phyloP scores from a whole-genome alignment of 2,329 filamentous ascomycete genomes.

The Dothistroma septosporum region DNA sequence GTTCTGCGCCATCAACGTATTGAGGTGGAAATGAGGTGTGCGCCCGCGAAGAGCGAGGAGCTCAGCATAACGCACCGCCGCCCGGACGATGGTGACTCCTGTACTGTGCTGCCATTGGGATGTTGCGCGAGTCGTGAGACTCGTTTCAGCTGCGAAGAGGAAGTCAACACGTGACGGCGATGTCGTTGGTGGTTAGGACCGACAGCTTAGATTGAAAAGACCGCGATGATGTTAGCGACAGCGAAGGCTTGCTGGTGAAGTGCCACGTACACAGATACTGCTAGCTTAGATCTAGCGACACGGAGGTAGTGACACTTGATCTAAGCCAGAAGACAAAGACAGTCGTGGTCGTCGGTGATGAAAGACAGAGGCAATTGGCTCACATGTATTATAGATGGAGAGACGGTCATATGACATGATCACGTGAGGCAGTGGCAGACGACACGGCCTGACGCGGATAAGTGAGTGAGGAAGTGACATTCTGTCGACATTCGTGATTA shows the following conservation, averaged over 20 bases:
- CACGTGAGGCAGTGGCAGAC: neutral
- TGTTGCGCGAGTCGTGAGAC: neutral
- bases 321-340: constrained; percentile 2
- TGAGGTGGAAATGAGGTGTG: neutral
- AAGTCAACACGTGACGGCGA: neutral
- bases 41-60: neutral
- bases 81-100: constrained; percentile 4
- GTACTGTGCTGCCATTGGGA: neutral
- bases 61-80: constrained; percentile 8
- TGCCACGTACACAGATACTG: neutral
- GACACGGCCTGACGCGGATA: neutral
- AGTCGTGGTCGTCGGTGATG: neutral
- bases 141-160: neutral
- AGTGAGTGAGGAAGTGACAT: neutral
- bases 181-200: neutral
- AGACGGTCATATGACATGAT: neutral
- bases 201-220: neutral
- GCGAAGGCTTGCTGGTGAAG: neutral
- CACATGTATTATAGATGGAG: neutral
- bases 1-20: neutral
- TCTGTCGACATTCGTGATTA: neutral
- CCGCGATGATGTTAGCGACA: neutral
- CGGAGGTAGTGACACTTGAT: neutral
- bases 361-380: too few relatives aligned
- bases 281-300: neutral